Conservation (phyloP, 2,329 filamentous ascomycete genomes). For the Geosmithia flava region DNA sequence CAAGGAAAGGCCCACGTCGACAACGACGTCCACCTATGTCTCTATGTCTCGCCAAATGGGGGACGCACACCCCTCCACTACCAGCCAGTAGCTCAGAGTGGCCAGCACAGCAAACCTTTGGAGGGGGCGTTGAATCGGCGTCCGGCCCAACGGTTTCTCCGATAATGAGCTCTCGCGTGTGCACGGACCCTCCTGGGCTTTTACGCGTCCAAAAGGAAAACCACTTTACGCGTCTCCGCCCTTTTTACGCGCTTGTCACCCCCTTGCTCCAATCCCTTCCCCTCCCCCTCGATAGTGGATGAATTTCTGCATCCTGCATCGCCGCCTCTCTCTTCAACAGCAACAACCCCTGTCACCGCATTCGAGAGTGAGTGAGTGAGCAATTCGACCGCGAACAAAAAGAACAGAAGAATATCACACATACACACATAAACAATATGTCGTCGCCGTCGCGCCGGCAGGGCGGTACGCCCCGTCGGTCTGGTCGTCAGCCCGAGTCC, state of each 20-base stretch:
- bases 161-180: conserved; percentile 7
- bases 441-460: conserved; percentile 35
- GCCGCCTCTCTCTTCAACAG: background rate
- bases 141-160: conserved; percentile 16
- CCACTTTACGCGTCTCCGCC: conserved; percentile 28
- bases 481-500: conserved; percentile 23
- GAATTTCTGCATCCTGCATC: background rate
- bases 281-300: conserved; percentile 3
- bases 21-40: background rate
- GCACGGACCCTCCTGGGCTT: conserved; percentile 10
- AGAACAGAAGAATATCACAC: background rate
- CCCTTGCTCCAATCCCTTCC: conserved; percentile 1
- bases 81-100: background rate
- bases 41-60: background rate
- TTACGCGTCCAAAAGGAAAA: conserved; percentile 9
- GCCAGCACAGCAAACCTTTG: background rate
- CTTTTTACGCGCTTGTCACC: conserved; percentile 11
- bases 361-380: background rate
- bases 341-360: conserved; percentile 2
- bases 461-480: conserved; percentile 28
- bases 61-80: background rate
- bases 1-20: background rate
- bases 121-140: background rate
- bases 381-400: background rate
- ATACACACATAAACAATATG: conserved; percentile 15